phyloP scores from a whole-genome alignment of 2,329 filamentous ascomycete species.

The Aspergillus pseudoterreus region DNA sequence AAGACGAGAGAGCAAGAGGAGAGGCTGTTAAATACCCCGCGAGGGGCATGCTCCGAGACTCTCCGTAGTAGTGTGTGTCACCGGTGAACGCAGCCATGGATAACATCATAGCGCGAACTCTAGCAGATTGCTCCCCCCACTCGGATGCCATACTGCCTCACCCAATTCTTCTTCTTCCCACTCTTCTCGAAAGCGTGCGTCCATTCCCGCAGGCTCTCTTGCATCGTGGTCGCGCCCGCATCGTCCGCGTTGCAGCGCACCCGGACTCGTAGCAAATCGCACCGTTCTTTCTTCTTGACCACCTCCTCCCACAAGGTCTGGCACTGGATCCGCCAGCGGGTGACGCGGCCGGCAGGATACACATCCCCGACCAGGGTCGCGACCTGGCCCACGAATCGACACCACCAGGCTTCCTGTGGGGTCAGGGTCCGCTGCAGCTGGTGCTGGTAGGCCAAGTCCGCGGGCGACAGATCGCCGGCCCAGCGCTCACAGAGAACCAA shows the following conservation, averaged over 20 bases:
- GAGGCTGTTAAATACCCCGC: slow-evolving; percentile 10
- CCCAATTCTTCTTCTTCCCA: slow-evolving; percentile 60
- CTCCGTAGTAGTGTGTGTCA: background rate
- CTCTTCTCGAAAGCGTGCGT: slow-evolving; percentile 40
- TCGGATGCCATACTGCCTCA: slow-evolving; percentile 41
- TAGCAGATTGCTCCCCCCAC: slow-evolving; percentile 27
- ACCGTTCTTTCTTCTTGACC: slow-evolving; percentile 37
- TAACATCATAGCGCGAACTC: background rate
- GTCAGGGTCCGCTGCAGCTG: slow-evolving; percentile 54
- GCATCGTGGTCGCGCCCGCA: slow-evolving; percentile 29
- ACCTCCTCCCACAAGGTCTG: slow-evolving; percentile 41
- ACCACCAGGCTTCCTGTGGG: slow-evolving; percentile 60
- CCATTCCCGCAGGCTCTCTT: slow-evolving; percentile 39
- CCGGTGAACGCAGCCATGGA: background rate
- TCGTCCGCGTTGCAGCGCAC: slow-evolving; percentile 41
- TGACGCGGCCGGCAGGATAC: slow-evolving; percentile 56
- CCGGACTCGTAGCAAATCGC: slow-evolving; percentile 42
- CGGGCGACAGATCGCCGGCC: slow-evolving; percentile 61
- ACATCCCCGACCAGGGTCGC: slow-evolving; percentile 56
- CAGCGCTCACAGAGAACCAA: slow-evolving; percentile 71
- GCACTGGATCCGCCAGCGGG: slow-evolving; percentile 37
- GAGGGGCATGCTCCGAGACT: slow-evolving; percentile 1
- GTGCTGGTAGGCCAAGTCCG: slow-evolving; percentile 53
- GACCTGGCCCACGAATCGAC: slow-evolving; percentile 59
- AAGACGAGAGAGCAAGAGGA: slow-evolving; percentile 7